These are phyloP conservation scores for Stipa capillata DNA, from an alignment of 176 grass and related monocot genomes.

Conservation along the genomic window DNA sequence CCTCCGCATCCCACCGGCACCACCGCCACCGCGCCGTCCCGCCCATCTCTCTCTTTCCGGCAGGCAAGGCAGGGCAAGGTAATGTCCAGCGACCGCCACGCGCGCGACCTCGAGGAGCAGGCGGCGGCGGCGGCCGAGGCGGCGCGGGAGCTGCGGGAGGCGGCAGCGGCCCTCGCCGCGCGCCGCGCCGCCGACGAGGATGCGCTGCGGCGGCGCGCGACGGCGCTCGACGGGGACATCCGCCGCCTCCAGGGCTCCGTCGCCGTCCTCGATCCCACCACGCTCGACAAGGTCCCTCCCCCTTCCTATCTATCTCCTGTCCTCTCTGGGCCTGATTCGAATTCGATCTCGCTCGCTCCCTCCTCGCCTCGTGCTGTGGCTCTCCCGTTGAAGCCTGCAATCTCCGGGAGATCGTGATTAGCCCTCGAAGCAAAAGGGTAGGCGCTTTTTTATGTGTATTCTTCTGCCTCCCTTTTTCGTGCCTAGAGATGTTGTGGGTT, in stretches of 20 bases:
- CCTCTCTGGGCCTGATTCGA: not conserved
- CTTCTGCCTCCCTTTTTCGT: not conserved
- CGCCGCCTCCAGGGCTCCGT: conserved; percentile 40
- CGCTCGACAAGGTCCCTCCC: conserved; percentile 39
- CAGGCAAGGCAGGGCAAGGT: not conserved
- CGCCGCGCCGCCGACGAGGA: conserved; percentile 59
- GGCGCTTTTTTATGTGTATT: not conserved
- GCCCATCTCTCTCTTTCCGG: not conserved
- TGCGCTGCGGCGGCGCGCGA: conserved; percentile 48
- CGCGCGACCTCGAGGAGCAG: conserved; percentile 32
- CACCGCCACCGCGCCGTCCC: not conserved
- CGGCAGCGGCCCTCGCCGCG: conserved; percentile 30
- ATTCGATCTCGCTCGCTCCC: not conserved
- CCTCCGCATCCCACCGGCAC: not conserved
- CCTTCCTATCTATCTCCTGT: too few relatives aligned
- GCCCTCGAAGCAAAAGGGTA: not conserved
- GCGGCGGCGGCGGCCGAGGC: conserved; percentile 51
- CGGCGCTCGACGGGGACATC: conserved; percentile 63
- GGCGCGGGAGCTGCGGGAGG: conserved; percentile 71
- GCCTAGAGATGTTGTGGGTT: not conserved
- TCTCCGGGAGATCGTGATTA: not conserved
- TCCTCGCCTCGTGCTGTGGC: not conserved
- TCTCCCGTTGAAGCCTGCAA: not conserved
- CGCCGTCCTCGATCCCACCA: conserved; percentile 22
- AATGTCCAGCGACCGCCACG: conserved; percentile 19